phyloP scores from a whole-genome alignment of 768 basidiomycete genomes.

The Auricularia sp. region DNA sequence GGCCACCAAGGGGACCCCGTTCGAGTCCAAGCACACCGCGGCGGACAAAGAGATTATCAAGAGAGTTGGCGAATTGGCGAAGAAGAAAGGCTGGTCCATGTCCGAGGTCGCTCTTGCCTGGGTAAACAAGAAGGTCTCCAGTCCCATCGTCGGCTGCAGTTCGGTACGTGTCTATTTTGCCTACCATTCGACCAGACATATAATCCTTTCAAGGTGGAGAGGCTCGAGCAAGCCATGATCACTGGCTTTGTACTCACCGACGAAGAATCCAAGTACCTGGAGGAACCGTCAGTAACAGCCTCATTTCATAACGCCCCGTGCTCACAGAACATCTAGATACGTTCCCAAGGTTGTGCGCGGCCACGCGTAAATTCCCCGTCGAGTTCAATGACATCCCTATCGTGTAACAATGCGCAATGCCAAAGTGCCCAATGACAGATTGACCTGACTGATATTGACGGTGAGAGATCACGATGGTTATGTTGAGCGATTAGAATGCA shows the following conservation, averaged over 20 bases:
- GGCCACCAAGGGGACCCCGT: slow-evolving; percentile 13
- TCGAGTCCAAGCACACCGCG: slow-evolving; percentile 18
- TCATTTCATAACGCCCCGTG: not conserved
- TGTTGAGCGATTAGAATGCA: too few relatives aligned
- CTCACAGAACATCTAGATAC: slow-evolving; percentile 4
- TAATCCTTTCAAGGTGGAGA: slow-evolving; percentile 2
- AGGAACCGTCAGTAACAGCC: slow-evolving; percentile 17
- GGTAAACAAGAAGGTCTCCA: slow-evolving; percentile 30
- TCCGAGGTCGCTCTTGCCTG: slow-evolving; percentile 37
- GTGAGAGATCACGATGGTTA: too few relatives aligned
- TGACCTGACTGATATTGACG: too few relatives aligned
- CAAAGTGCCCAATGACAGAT: too few relatives aligned
- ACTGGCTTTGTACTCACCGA: slow-evolving; percentile 16
- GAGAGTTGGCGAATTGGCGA: slow-evolving; percentile 33
- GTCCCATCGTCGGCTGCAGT: slow-evolving; percentile 36
- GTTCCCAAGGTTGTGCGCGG: slow-evolving; percentile 9
- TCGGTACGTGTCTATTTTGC: slow-evolving; percentile 15
- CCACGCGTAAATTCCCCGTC: slow-evolving; percentile 3
- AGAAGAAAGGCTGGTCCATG: slow-evolving; percentile 32
- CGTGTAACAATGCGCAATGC: too few relatives aligned
- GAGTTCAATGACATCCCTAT: too few relatives aligned
- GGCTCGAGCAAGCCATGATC: slow-evolving; percentile 23
- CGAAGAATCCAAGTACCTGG: slow-evolving; percentile 24
- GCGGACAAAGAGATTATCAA: slow-evolving; percentile 28
- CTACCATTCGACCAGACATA: not conserved